Evolutionary conservation across 345 rosid genomes (phyloP).

Genomic region (rapeseed (Brassica napus)): DNA sequence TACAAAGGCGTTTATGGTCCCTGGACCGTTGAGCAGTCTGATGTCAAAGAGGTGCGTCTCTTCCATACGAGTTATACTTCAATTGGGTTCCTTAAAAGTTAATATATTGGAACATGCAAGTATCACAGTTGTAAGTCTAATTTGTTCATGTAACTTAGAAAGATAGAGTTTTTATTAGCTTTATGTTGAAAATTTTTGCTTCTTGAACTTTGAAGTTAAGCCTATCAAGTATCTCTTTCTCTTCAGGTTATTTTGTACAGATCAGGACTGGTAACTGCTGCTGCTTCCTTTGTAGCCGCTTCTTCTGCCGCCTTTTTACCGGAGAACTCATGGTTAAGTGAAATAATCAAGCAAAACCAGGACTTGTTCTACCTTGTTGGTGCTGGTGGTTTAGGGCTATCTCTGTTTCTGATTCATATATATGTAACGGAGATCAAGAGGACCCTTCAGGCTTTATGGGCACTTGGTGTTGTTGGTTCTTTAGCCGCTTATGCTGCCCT

Average conservation of each 20-base stretch:
- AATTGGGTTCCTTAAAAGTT: slow-evolving; percentile 1
- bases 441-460: slow-evolving; percentile 93
- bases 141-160: not conserved
- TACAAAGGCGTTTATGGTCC: slow-evolving; percentile 79
- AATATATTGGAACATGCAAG: slow-evolving; percentile 9
- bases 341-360: slow-evolving; percentile 58
- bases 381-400: slow-evolving; percentile 80
- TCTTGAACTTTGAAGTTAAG: not conserved
- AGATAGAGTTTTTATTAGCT: not conserved
- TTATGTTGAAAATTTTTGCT: not conserved
- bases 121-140: not conserved
- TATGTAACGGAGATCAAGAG: slow-evolving; percentile 91
- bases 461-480: slow-evolving; percentile 73
- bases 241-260: slow-evolving; percentile 82
- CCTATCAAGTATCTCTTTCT: not conserved
- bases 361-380: slow-evolving; percentile 66
- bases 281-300: slow-evolving; percentile 75
- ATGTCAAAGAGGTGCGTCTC: slow-evolving; percentile 67
- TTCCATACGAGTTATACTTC: not conserved
- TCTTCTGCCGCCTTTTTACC: slow-evolving; percentile 79
- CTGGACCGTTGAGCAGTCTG: slow-evolving; percentile 79
- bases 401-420: slow-evolving; percentile 78
- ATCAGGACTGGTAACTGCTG: slow-evolving; percentile 78
- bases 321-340: slow-evolving; percentile 45
- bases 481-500: slow-evolving; percentile 57